Conservation (phyloP, 805 yeast genomes). For the Candida ovalis region DNA sequence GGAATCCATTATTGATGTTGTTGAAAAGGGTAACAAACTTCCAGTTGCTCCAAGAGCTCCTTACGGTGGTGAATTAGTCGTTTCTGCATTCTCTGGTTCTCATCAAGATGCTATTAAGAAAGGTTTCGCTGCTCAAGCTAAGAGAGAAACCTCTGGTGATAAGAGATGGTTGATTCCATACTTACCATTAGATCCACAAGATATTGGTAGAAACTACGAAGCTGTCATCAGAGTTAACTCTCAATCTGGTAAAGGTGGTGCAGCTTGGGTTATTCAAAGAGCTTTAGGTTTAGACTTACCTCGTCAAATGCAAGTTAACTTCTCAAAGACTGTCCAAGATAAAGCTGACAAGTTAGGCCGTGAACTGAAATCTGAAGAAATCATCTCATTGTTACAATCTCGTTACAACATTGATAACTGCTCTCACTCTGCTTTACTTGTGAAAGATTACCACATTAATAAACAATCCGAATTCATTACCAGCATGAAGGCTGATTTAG, state of each 20-base stretch:
- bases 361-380: conserved; percentile 67
- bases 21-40: conserved; percentile 74
- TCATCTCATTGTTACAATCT: conserved; percentile 50
- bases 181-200: conserved; percentile 77
- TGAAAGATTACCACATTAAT: conserved; percentile 40
- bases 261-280: conserved; percentile 76
- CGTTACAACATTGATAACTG: conserved; percentile 47
- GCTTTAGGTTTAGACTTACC: conserved; percentile 72
- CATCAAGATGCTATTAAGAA: conserved; percentile 37
- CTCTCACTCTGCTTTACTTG: conserved; percentile 31
- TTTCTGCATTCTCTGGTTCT: conserved; percentile 70
- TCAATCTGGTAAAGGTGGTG: conserved; percentile 87
- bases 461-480: conserved; percentile 38
- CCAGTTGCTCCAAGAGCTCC: conserved; percentile 75
- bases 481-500: conserved; percentile 39
- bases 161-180: conserved; percentile 67
- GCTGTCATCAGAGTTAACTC: conserved; percentile 82
- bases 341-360: conserved; percentile 64
- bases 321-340: conserved; percentile 60
- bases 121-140: conserved; percentile 44
- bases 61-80: conserved; percentile 75
- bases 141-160: conserved; percentile 46
- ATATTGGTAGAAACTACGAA: conserved; percentile 76
- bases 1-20: conserved; percentile 60
- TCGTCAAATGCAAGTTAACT: conserved; percentile 63